These are phyloP conservation scores for Helotiales sp. DNA, from an alignment of 2,329 filamentous ascomycete genomes.

Conservation along the genomic window DNA sequence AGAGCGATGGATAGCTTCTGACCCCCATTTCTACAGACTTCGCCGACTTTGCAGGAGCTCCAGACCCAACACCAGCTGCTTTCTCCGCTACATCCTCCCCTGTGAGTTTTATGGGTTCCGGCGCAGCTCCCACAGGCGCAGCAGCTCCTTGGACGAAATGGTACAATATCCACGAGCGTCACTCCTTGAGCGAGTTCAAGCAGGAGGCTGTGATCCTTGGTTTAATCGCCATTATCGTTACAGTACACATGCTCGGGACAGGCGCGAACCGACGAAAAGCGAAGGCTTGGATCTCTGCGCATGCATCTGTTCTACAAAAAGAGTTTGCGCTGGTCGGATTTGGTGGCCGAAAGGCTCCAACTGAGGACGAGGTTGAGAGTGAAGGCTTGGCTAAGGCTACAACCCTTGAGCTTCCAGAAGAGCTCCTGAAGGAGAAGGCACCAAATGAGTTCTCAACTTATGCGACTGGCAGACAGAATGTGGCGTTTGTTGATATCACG, in stretches of 20 bases:
- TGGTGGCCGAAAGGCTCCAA: constrained; percentile 54
- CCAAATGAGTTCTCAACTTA: constrained; percentile 87
- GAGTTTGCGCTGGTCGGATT: constrained; percentile 93
- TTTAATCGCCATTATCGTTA: constrained; percentile 74
- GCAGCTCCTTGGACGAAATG: constrained; percentile 82
- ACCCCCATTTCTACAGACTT: constrained; percentile 67
- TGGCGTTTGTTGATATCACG: constrained; percentile 84
- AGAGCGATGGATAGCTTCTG: constrained; percentile 12
- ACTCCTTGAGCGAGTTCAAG: constrained; percentile 82
- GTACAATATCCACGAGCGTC: constrained; percentile 96
- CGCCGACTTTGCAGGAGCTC: constrained; percentile 85
- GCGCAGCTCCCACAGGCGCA: constrained; percentile 52
- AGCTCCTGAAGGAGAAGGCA: constrained; percentile 81
- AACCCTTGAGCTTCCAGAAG: constrained; percentile 52
- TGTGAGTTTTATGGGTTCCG: constrained; percentile 53
- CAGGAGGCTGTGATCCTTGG: constrained; percentile 82
- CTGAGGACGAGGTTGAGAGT: constrained; percentile 52
- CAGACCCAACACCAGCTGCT: constrained; percentile 65
- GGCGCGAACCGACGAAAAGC: constrained; percentile 80
- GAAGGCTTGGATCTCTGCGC: constrained; percentile 77
- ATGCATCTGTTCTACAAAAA: constrained; percentile 71
- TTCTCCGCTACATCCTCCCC: constrained; percentile 51
- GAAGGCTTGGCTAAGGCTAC: constrained; percentile 48
- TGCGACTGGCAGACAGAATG: constrained; percentile 88
- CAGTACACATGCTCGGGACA: constrained; percentile 82